Percentiles rank a stretch among this genome's conserved stretches.
Conservation (phyloP, 2,329 filamentous ascomycete genomes). For the Hirsutella rhossiliensis region DNA sequence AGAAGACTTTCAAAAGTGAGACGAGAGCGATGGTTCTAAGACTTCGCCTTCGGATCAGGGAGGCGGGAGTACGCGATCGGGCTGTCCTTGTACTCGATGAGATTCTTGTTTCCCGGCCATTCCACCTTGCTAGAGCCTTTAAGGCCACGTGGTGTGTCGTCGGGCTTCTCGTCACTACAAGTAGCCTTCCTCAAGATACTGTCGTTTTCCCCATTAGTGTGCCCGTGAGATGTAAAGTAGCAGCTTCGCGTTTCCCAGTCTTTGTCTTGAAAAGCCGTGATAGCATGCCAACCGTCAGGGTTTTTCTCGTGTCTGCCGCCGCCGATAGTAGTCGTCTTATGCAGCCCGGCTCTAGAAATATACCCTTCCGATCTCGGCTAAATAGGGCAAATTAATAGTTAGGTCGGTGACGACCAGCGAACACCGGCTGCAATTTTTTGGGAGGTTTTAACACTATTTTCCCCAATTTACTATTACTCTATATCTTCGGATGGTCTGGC, state of each 20-base stretch:
- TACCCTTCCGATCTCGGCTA: too few relatives aligned
- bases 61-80: slow-evolving; percentile 1
- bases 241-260: neutral
- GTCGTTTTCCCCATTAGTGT: neutral
- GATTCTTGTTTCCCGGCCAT: neutral
- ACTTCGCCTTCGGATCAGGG: neutral
- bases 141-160: neutral
- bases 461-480: too few relatives aligned
- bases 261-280: neutral
- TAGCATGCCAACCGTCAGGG: neutral
- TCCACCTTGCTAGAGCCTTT: slow-evolving; percentile 1
- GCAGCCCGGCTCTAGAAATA: slow-evolving; percentile 4
- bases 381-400: too few relatives aligned
- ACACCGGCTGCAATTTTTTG: too few relatives aligned
- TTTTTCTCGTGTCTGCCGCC: neutral
- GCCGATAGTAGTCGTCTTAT: neutral
- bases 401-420: too few relatives aligned
- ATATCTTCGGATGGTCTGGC: too few relatives aligned
- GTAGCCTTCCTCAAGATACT: neutral
- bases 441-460: too few relatives aligned
- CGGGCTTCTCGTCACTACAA: slow-evolving; percentile 1
- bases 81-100: slow-evolving; percentile 1
- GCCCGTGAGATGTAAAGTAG: neutral
- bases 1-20: neutral
- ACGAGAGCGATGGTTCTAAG: neutral